phyloP scores from a whole-genome alignment of 805 yeast species.

The Kodamaea kaohsiungensis region DNA sequence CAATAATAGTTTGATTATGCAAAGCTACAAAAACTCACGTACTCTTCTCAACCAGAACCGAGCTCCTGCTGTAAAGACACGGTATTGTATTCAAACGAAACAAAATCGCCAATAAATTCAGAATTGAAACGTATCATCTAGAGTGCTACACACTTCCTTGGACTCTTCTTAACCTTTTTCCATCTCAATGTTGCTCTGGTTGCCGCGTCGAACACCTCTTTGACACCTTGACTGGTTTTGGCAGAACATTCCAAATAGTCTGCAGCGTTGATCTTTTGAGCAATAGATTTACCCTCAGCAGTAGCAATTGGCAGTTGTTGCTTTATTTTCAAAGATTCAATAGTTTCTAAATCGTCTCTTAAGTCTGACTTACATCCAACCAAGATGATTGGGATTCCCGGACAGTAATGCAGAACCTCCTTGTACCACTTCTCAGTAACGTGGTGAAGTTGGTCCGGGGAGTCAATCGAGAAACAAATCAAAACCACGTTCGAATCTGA shows the following conservation, averaged over 20 bases:
- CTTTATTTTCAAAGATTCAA: slow-evolving; percentile 25
- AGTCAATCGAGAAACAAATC: slow-evolving; percentile 38
- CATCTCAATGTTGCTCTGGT: slow-evolving; percentile 33
- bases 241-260: slow-evolving; percentile 40
- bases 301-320: slow-evolving; percentile 25
- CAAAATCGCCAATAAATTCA: neutral
- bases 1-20: too few species aligned
- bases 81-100: neutral
- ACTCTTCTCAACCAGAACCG: neutral
- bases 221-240: slow-evolving; percentile 33
- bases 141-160: slow-evolving; percentile 30
- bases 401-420: slow-evolving; percentile 40
- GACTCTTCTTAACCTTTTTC: slow-evolving; percentile 27
- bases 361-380: slow-evolving; percentile 39
- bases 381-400: slow-evolving; percentile 32
- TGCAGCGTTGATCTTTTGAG: slow-evolving; percentile 29
- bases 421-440: slow-evolving; percentile 44
- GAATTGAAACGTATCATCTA: slow-evolving; percentile 5
- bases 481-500: slow-evolving; percentile 38
- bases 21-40: too few species aligned
- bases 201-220: slow-evolving; percentile 31
- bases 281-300: slow-evolving; percentile 28
- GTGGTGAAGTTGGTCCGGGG: slow-evolving; percentile 33
- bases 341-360: slow-evolving; percentile 28
- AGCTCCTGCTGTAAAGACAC: neutral